Base-by-base conservation (phyloP, 352 stramenopile species). In the Phytophthora fragariae region DNA sequence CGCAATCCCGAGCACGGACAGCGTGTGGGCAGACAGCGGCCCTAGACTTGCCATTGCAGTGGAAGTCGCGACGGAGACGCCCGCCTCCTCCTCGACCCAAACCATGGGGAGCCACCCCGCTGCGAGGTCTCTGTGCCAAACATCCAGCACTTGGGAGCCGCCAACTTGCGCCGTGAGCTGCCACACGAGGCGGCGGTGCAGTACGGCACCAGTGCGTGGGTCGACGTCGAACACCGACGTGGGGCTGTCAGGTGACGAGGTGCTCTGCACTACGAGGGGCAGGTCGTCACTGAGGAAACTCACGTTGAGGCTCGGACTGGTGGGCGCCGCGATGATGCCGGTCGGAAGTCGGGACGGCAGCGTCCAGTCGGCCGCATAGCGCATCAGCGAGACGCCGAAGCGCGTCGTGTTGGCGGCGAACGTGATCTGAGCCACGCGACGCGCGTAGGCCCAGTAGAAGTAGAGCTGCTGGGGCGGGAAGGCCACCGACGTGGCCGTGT, bases 391-490 rank as follows among this genome's bases (percentile, higher is more conserved):
- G 0, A 87, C 19, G 1, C 85, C 83, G 49, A 87, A 92, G 9
- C 83, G 76, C 19, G 82, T 92, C 37, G 80, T 73, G 56, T 90
- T 89, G 37, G 66, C 73, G n/a, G 55, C 47, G 58, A 75, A 90
- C 14, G 57, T 55, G 37, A 85, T 63, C 56, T 85, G 67, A 31
- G 76, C 78, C 27, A 89, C 50, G n/a, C 85, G 83, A 1, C 68
- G 78, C 7, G 75, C 37, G 27, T 86, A 82, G 2, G 61, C 56
- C 85, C 85, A 92, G 55, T 89, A 91, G 46, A 92, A 88, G 17
- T 80, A 66, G 15, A 92, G 56, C 27, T 79, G 82, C 6, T 66
- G 15, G 1, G 83, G 85, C 5, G 81, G 81, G 17, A 85, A 90
- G 2, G 76, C 62, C 8, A 61, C 46, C 0, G 49, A 50, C 10